Evolutionary conservation across 352 stramenopile species (phyloP).

Genomic region (Phytophthora constricta): DNA sequence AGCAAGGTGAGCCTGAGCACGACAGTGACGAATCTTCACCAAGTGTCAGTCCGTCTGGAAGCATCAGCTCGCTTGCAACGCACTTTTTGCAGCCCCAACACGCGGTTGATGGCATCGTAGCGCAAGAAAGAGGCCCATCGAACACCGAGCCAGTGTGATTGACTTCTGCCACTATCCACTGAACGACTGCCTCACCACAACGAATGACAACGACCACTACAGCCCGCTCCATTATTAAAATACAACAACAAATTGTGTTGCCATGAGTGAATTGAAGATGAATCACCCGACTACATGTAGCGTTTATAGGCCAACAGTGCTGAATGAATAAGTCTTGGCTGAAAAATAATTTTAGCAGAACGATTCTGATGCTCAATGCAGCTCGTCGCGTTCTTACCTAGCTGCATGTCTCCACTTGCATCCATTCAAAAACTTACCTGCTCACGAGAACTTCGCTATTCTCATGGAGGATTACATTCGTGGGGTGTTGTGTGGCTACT

Average conservation of each 20-base stretch:
- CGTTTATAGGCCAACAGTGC: too few relatives aligned
- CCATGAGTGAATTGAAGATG: too few relatives aligned
- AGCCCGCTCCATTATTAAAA: too few relatives aligned
- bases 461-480: slow-evolving; percentile 80
- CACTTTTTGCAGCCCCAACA: slow-evolving; percentile 11
- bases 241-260: too few relatives aligned
- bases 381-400: slow-evolving; percentile 23
- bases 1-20: slow-evolving; percentile 45
- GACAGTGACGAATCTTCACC: slow-evolving; percentile 28
- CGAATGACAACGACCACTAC: background rate
- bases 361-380: background rate
- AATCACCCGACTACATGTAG: too few relatives aligned
- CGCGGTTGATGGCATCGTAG: slow-evolving; percentile 1
- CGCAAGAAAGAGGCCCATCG: background rate
- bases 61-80: background rate
- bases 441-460: background rate
- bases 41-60: slow-evolving; percentile 24
- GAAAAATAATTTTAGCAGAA: slow-evolving; percentile 3
- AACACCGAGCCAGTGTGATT: background rate
- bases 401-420: background rate
- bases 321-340: too few relatives aligned
- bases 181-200: background rate
- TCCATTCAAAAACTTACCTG: slow-evolving; percentile 33
- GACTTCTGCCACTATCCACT: background rate
- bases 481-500: slow-evolving; percentile 68